Percentiles rank a stretch among this genome's conserved stretches.
Conservation (phyloP, 2,329 filamentous ascomycete species). For the Fusarium sp. region DNA sequence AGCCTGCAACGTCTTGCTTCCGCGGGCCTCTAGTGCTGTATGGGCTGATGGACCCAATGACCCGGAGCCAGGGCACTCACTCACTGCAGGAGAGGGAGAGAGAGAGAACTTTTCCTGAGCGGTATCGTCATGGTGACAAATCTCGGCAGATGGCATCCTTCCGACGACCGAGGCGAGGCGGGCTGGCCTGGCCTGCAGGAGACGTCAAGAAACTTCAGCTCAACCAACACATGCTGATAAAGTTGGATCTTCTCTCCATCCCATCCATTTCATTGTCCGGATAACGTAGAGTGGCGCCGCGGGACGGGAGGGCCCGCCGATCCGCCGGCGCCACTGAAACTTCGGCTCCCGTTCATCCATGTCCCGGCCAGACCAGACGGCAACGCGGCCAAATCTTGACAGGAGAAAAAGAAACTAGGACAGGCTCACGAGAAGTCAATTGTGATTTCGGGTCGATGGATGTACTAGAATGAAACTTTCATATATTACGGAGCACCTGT, state of each 20-base stretch:
- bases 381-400: neutral
- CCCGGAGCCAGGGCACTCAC: slow-evolving; percentile 4
- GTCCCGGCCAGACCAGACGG: slow-evolving; percentile 3
- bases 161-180: neutral
- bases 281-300: slow-evolving; percentile 33
- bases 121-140: slow-evolving; percentile 27
- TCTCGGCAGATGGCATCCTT: slow-evolving; percentile 3
- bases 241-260: slow-evolving; percentile 12
- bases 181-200: neutral
- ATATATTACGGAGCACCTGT: neutral
- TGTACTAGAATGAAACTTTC: neutral
- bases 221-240: neutral
- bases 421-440: neutral
- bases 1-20: slow-evolving; percentile 40
- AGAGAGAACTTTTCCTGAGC: neutral
- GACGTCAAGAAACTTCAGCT: neutral
- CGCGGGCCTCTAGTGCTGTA: slow-evolving; percentile 31
- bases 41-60: slow-evolving; percentile 31
- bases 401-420: neutral
- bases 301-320: slow-evolving; percentile 26
- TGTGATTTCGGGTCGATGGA: neutral
- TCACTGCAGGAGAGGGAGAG: slow-evolving; percentile 14
- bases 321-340: slow-evolving; percentile 25
- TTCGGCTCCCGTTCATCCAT: slow-evolving; percentile 17
- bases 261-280: neutral